A percentile compares a stretch with the other conserved stretches of the same genome.
Conservation (phyloP, 2,329 filamentous ascomycete genomes). For the Diaporthe ampelina region DNA sequence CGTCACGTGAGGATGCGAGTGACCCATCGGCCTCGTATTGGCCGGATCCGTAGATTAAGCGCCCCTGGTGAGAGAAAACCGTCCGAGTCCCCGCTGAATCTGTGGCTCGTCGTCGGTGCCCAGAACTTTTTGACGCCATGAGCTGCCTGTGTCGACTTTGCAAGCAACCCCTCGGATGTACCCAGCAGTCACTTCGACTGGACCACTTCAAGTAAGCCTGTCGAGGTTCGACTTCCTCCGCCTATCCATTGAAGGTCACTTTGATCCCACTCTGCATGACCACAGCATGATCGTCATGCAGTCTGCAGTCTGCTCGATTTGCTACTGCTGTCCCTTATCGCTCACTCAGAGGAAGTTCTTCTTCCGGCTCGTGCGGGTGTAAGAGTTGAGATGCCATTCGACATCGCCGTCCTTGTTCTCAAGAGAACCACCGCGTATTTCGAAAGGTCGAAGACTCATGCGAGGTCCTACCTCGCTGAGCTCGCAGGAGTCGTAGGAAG, state of each 20-base stretch:
- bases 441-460: constrained; percentile 97
- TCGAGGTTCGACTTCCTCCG: background rate
- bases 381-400: constrained; percentile 97
- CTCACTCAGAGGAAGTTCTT: constrained; percentile 88
- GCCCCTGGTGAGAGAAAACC: too few relatives aligned
- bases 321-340: background rate
- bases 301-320: background rate
- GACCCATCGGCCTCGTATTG: background rate
- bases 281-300: background rate
- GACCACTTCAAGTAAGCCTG: too few relatives aligned
- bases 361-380: constrained; percentile 92
- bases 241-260: background rate
- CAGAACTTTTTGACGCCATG: background rate
- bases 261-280: background rate
- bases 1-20: background rate
- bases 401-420: constrained; percentile 96
- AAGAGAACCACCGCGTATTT: constrained; percentile 90
- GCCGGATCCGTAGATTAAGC: background rate
- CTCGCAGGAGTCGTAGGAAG: constrained; percentile 90
- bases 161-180: background rate
- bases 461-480: constrained; percentile 90
- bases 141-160: background rate
- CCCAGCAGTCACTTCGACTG: background rate
- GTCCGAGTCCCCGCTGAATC: background rate
- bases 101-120: background rate